Percentiles rank a stretch among this genome's conserved stretches.
Evolutionary conservation across 1,284 basidiomycete species (phyloP).

Genomic region (Sanghuangporus weigelae): DNA sequence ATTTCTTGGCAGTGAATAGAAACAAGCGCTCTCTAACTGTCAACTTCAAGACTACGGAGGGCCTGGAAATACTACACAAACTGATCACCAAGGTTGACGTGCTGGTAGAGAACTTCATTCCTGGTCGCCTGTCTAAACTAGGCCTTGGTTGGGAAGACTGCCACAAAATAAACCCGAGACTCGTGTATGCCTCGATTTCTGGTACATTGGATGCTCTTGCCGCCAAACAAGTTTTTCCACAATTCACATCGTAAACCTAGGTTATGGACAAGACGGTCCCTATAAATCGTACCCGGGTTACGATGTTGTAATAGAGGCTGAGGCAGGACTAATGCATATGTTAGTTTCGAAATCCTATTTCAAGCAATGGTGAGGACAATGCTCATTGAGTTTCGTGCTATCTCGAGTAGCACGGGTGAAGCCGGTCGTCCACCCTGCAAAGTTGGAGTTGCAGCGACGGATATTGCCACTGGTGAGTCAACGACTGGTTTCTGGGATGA

Average conservation of each 20-base stretch:
- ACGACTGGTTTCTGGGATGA: neutral
- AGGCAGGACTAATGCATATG: slow-evolving; percentile 95
- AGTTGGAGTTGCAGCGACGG: slow-evolving; percentile 87
- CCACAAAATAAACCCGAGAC: slow-evolving; percentile 68
- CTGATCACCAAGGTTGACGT: slow-evolving; percentile 79
- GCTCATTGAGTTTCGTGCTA: neutral
- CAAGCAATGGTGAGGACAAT: neutral
- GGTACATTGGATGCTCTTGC: slow-evolving; percentile 39
- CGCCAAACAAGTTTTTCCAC: neutral
- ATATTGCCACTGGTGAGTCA: slow-evolving; percentile 67
- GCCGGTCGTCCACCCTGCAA: slow-evolving; percentile 84
- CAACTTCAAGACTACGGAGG: slow-evolving; percentile 79
- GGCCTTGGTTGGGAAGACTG: slow-evolving; percentile 87
- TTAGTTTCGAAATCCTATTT: slow-evolving; percentile 26
- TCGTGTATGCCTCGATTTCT: slow-evolving; percentile 90
- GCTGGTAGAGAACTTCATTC: slow-evolving; percentile 83
- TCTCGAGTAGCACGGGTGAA: slow-evolving; percentile 75
- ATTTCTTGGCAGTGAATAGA: slow-evolving; percentile 87
- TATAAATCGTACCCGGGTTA: slow-evolving; percentile 82
- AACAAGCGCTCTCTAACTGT: slow-evolving; percentile 87
- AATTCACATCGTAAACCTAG: slow-evolving; percentile 33
- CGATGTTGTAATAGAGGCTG: slow-evolving; percentile 87
- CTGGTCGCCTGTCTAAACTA: slow-evolving; percentile 80
- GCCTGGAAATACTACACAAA: slow-evolving; percentile 72
- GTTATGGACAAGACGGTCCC: slow-evolving; percentile 93